phyloP scores from a whole-genome alignment of 306 rosid species.

The Rubus idaeus region DNA sequence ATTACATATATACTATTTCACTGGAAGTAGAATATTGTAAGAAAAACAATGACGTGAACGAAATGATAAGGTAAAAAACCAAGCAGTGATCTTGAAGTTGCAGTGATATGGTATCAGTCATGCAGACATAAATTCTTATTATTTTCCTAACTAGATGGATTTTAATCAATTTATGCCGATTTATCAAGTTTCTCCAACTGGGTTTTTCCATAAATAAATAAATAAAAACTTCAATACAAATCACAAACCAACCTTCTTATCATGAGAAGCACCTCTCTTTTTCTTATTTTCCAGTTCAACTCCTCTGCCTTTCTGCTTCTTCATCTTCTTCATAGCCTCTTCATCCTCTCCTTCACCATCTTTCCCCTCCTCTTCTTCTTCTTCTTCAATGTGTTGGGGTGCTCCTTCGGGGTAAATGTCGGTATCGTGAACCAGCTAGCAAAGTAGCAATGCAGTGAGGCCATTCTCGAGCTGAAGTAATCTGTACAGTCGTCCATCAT shows the following conservation, averaged over 20 bases:
- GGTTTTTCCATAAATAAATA: no score
- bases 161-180: not conserved
- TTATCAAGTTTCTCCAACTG: no score
- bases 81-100: not conserved
- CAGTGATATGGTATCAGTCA: not conserved
- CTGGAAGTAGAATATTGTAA: not conserved
- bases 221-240: not conserved
- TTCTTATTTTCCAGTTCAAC: conserved; percentile 33
- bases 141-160: not conserved
- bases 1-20: not conserved
- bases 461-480: conserved; percentile 64
- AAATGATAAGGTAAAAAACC: not conserved
- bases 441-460: conserved; percentile 71
- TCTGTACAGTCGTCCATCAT: conserved; percentile 73
- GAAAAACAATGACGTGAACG: no score
- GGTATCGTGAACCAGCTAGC: conserved; percentile 96
- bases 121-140: not conserved
- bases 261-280: conserved; percentile 48
- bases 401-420: conserved; percentile 69
- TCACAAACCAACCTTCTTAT: conserved; percentile 63
- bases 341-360: conserved; percentile 24
- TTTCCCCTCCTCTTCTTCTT: conserved; percentile 14
- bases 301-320: conserved; percentile 24
- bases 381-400: conserved; percentile 12
- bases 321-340: not conserved